phyloP scores from a whole-genome alignment of 2,329 filamentous ascomycete species.

The Fusarium robinianum region DNA sequence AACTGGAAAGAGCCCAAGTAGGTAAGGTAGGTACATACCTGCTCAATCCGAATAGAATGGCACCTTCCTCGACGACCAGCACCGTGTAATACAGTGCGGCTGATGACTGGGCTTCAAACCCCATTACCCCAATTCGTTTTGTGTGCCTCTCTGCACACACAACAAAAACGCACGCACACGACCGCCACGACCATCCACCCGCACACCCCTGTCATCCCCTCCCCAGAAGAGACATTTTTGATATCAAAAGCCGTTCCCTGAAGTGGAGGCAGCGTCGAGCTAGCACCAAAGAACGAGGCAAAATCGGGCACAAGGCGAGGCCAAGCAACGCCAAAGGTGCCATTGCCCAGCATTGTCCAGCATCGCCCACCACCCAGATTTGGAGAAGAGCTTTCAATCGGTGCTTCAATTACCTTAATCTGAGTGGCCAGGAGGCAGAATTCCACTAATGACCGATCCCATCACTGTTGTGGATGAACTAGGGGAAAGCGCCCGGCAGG shows the following conservation, averaged over 20 bases:
- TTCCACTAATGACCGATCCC: no score
- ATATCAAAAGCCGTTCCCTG: conserved; percentile 23
- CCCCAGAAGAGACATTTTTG: conserved; percentile 14
- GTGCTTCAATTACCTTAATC: not conserved
- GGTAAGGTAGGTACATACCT: no score
- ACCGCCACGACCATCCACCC: not conserved
- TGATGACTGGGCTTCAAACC: not conserved
- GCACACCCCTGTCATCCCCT: conserved; percentile 1
- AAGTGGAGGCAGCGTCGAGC: conserved; percentile 30
- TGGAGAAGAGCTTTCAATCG: not conserved
- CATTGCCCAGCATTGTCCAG: conserved; percentile 19
- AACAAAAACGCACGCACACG: conserved; percentile 4
- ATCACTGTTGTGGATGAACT: no score
- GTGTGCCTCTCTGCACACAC: conserved; percentile 7
- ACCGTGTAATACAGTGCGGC: not conserved
- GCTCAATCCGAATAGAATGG: no score
- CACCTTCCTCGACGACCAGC: no score
- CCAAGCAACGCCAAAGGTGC: conserved; percentile 25
- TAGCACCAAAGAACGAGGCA: conserved; percentile 24
- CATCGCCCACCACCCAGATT: not conserved
- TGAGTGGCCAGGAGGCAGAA: no score
- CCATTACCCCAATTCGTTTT: conserved; percentile 5
- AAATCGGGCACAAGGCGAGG: conserved; percentile 18
- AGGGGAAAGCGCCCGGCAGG: conserved; percentile 11
- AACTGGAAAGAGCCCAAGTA: no score